Evolutionary conservation across 306 rosid genomes (phyloP), one percentile per base, ranked within the genome.

Genomic region (Rosa multiflora): DNA sequence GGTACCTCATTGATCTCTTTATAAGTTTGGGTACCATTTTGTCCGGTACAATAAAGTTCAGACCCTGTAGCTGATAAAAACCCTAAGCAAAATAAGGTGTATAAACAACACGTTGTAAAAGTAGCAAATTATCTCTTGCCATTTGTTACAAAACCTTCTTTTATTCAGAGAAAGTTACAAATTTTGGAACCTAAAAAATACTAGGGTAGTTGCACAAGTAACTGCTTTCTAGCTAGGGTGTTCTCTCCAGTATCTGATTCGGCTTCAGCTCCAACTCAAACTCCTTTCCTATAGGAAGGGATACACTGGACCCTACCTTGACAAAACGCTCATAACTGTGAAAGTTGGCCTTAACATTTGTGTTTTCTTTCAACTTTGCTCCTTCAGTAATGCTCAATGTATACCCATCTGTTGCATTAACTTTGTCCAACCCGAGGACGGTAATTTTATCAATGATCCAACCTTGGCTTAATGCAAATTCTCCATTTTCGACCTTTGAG

Each of bases 401-500:
- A 66, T 40, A 80, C 76, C 40, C 79, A 21, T 76, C 66, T 49
- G 63, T 73, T 5, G 67, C 82, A 66, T 66, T 68, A 43, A 66
- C 70, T 46, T 80, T 89, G 47, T 89, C 84, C 75, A 94, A 52
- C 42, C 98, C 97, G 52, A 94, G 46, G 44, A 92, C 67, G 29
- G 89, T 89, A 23, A 92, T 77, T 80, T 86, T 88, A 49, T 84
- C 86, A 49, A 92, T 86, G 77, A 88, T 79, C 93, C 91, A 88
- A 52, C 79, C 85, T 70, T 88, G 86, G 37, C 89, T 80, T 40
- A 87, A 42, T 70, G 97, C 91, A 77, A 86, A 94, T 61, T 74
- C 85, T 69, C 84, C 90, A 84, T 89, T 92, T 11, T 72, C 79
- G 17, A 94, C 91, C 55, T 83, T 74, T 18, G 98, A 92, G 10